Base-by-base conservation (phyloP, 73 alveolate genomes). In the Tetrahymena borealis region DNA sequence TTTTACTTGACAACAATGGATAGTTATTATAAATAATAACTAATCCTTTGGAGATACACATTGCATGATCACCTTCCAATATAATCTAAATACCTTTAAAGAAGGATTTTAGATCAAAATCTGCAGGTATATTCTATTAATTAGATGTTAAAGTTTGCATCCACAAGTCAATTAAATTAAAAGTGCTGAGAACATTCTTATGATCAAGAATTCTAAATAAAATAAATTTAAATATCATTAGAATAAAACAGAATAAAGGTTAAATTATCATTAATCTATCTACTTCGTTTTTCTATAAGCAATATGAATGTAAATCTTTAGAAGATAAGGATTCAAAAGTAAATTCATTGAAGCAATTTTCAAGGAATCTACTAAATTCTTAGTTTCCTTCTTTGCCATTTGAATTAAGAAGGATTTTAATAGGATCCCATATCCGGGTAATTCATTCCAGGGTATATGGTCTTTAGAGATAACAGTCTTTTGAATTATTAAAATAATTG, bases 381-480 rank as follows among this genome's bases (percentile, higher is more conserved):
- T 93, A 16, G 97, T 91, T 20, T 95, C 98, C 79, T 98, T 92
- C 12, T 94, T 96, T 43, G 96, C 97, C 97, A 97, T 91, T 77
- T 97, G 98, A 1, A 96, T 79, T 2, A 97, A 91, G 32, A 97
- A 92, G 1, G 97, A 94, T 91, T 96, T 96, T 15, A 97, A 92
- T 31, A 97, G 96, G 32, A 90, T 79, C 32, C 79, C 90, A 93
- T 97, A 97, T 28, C 99, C 99, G 32, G 99, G 99, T 24, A 97
- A 92, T 79, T 96, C 94, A 43, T 93, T 77, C 98, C 98, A 97
- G 28, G 94, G 91, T 10, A 97, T 95, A 60, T 96, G 95, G 32
- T 96, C 91, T 90, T 96, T 94, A 3, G 94, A 97, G 0, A 96
- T 93, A 13, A 95, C 95, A 37, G 93, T 90, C 85, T 60, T 60